Evolutionary conservation across 495 filamentous ascomycete species (phyloP).

Genomic region (Penicillium verhagenii): DNA sequence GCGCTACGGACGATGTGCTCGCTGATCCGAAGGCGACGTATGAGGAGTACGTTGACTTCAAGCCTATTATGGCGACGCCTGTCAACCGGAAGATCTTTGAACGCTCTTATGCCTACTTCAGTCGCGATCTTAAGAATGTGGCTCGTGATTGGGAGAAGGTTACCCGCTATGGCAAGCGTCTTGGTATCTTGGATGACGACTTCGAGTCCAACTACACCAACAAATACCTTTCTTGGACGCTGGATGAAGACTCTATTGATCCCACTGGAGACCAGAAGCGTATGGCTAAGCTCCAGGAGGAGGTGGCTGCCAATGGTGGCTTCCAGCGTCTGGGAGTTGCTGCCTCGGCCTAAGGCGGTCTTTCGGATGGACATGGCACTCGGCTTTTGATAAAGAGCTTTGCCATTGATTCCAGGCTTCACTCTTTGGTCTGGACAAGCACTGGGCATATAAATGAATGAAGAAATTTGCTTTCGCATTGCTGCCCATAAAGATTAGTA

Average conservation of each 20-base stretch:
- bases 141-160: constrained; percentile 68
- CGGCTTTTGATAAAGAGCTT: background rate
- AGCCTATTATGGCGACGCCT: constrained; percentile 61
- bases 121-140: constrained; percentile 68
- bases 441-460: background rate
- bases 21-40: constrained; percentile 56
- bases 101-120: constrained; percentile 70
- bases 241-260: constrained; percentile 59
- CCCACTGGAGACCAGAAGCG: constrained; percentile 66
- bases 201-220: constrained; percentile 71
- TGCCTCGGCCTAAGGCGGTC: constrained; percentile 25
- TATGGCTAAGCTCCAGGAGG: constrained; percentile 59
- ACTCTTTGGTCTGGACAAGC: constrained; percentile 4
- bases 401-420: background rate
- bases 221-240: constrained; percentile 57
- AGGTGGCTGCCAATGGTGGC: constrained; percentile 51
- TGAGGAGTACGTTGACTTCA: constrained; percentile 64
- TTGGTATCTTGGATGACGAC: constrained; percentile 54
- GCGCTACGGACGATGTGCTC: constrained; percentile 64
- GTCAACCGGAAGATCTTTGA: constrained; percentile 73
- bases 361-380: background rate
- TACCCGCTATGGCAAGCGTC: constrained; percentile 64
- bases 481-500: background rate
- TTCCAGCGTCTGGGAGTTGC: constrained; percentile 40
- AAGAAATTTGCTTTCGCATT: background rate